Base-by-base conservation (phyloP, 768 basidiomycete genomes). In the Russula emetica region DNA sequence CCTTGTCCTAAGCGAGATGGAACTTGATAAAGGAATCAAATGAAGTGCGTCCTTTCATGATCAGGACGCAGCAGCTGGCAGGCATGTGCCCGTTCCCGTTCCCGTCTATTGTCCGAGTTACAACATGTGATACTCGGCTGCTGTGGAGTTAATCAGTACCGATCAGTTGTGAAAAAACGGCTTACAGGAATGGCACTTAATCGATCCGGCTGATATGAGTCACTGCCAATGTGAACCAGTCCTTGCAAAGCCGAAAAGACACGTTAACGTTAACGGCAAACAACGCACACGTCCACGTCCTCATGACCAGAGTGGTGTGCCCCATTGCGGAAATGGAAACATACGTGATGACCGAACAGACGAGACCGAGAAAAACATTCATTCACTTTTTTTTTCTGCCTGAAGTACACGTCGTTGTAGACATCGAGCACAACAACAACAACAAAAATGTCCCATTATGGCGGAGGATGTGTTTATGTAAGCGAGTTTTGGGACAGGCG, bases 1-100 rank as follows among this genome's bases (percentile, higher is more conserved):
- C 57, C 30, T 58, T 58, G 42, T 58, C 24, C 55, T 52, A 62
- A 57, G 55, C 55, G 60, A 61, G 60, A 61, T 42, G 55, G 49
- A 20, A 18, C 22, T 52, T 45, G 38, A 28, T 54, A 47, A 50
- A 36, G 44, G 24, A 32, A 47, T 47, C 45, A 38, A 30, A 47
- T 28, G 16, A n/a, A 13, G 11, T 34, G 38, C 11, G 32, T 22
- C 30, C 51, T 2, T 20, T 44, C 40, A 45, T 54, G 18, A 42
- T 42, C 32, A 34, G 32, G 26, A 32, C 47, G 7, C 36, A n/a
- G 44, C n/a, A 22, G 13, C 16, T 30, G 30, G 0, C 32, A 36
- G 36, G 13, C 36, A 1, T 36, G 13, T 36, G 9, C 62, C 38
- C 6, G 57, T 24, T 42, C 52, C 9, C 34, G 49, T 59, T 49